Evolutionary conservation across 2,329 filamentous ascomycete species (phyloP).

Genomic region (Spiromastix sp.): DNA sequence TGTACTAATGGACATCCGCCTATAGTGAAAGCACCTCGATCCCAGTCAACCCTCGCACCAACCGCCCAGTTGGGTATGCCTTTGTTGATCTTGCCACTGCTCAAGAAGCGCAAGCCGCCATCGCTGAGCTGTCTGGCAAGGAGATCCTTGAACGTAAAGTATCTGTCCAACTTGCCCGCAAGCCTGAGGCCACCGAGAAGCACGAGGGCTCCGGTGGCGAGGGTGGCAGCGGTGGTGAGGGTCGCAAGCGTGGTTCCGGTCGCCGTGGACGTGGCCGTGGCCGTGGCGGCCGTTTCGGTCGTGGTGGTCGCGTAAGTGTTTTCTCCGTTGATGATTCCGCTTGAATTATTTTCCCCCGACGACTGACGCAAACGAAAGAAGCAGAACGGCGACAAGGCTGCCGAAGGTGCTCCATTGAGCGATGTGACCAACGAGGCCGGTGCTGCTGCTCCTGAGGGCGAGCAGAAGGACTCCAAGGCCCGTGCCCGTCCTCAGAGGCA

Average conservation of each 20-base stretch:
- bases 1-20: too few relatives aligned
- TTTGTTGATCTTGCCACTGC: constrained; percentile 97
- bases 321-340: too few relatives aligned
- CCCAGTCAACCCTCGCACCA: constrained; percentile 97
- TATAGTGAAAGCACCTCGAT: constrained; percentile 94
- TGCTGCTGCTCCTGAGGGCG: constrained; percentile 27
- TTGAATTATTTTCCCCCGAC: too few relatives aligned
- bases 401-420: constrained; percentile 49
- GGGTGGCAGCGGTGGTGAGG: constrained; percentile 57
- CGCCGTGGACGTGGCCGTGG: constrained; percentile 51
- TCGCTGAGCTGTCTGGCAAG: constrained; percentile 90
- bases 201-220: constrained; percentile 65
- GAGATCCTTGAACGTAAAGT: constrained; percentile 98
- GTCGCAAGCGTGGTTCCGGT: constrained; percentile 46
- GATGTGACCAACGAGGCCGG: constrained; percentile 45
- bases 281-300: constrained; percentile 54
- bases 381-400: constrained; percentile 25
- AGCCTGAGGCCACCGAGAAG: constrained; percentile 78
- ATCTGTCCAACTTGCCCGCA: constrained; percentile 95
- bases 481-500: constrained; percentile 53
- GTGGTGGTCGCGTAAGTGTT: constrained; percentile 53
- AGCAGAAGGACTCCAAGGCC: constrained; percentile 27
- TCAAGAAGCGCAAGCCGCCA: constrained; percentile 88
- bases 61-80: constrained; percentile 95
- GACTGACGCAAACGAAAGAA: too few relatives aligned